These are phyloP conservation scores for Botryotinia convoluta DNA, from an alignment of 2,329 filamentous ascomycete genomes.

Conservation along the genomic window DNA sequence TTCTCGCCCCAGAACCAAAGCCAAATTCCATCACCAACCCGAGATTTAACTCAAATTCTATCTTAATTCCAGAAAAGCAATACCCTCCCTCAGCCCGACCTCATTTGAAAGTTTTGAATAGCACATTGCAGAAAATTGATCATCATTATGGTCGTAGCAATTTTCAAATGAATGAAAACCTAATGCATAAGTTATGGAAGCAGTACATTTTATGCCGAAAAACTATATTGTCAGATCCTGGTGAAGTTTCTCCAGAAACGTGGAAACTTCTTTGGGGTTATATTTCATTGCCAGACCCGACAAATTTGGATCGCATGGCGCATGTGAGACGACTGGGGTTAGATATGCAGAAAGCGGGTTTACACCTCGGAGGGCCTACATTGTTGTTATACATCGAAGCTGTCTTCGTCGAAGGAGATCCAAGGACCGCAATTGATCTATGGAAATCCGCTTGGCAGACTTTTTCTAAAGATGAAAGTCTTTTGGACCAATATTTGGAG, in stretches of 20 bases:
- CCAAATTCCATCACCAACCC: not conserved
- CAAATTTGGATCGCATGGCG: conserved; percentile 54
- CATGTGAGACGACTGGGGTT: conserved; percentile 61
- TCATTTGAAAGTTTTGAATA: not conserved
- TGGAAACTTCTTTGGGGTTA: conserved; percentile 67
- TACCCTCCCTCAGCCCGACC: not conserved
- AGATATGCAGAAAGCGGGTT: conserved; percentile 62
- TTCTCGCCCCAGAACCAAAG: conserved; percentile 4
- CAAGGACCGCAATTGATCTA: conserved; percentile 39
- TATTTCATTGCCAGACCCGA: conserved; percentile 47
- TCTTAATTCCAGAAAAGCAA: not conserved
- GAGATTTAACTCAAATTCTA: not conserved
- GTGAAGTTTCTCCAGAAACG: conserved; percentile 55
- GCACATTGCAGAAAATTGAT: not conserved
- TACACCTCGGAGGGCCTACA: conserved; percentile 54
- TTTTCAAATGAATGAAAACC: conserved; percentile 2
- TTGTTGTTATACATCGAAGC: conserved; percentile 67
- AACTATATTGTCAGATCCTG: conserved; percentile 46
- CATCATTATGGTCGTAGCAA: conserved; percentile 1
- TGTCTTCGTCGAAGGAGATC: conserved; percentile 60
- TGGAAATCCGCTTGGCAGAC: conserved; percentile 41
- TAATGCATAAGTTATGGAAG: conserved; percentile 41
- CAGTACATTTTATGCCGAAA: conserved; percentile 50
- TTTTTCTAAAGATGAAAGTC: conserved; percentile 9
- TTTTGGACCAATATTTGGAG: conserved; percentile 56